Base-by-base conservation (phyloP, 2,329 filamentous ascomycete genomes). In the Ophiostoma populinum region DNA sequence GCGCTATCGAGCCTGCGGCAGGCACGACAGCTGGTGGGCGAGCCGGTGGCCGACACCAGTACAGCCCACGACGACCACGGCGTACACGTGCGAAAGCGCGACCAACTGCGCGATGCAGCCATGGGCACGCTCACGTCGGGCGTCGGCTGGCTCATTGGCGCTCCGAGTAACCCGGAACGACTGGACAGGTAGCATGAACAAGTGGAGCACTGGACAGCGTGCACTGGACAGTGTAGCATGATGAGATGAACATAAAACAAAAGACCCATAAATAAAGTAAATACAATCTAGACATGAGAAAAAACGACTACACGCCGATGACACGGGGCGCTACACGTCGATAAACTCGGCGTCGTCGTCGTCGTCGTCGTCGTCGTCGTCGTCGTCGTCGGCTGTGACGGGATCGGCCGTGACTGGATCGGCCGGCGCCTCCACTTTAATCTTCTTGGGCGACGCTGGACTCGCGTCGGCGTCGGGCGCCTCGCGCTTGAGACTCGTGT, bases 81-180 rank as follows among this genome's bases (percentile, higher is more conserved):
- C 13, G 32, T 16, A 32, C 42, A 55, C 38, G 61, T 69, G 24
- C 66, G 80, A 46, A 86, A 76, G 59, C 65, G 81, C 45, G 81
- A 87, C 50, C 75, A 78, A 52, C 47, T 79, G 26, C 61, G 70
- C 42, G 73, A 77, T 40, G 74, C 65, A 24, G 74, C 75, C 7
- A 70, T 75, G 37, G 72, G 70, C n/a, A 74, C 72, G 2, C 51
- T 79, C 31, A 74, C 75, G 3, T 72, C 69, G 28, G 70, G 75
- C 13, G 67, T 80, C 17, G 73, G 75, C 0, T 79, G 75, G 75
- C 51, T 79, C 31, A 65, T 79, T 39, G 70, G 70, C 6, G 74
- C 72, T 3, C 63, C n/a, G n/a, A n/a, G n/a, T n/a, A n/a, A n/a
- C n/a, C n/a, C n/a, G n/a, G n/a, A n/a, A n/a, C n/a, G n/a, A n/a